Evolutionary conservation across 352 stramenopile genomes (phyloP), one percentile per base, ranked within the genome.

Genomic region (Pythium rhizo-oryzae): DNA sequence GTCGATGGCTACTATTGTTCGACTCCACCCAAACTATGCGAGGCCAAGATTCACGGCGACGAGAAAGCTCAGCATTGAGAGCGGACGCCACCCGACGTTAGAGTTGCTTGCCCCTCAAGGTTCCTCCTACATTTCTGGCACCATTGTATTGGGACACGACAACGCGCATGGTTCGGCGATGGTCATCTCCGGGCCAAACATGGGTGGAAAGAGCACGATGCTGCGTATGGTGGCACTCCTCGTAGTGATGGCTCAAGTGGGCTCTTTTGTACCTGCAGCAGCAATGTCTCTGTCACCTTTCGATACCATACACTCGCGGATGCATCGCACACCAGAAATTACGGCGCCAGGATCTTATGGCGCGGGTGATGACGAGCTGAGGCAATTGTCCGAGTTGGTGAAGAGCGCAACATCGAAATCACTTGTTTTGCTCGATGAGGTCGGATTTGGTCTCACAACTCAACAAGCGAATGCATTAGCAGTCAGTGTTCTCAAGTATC

Each of bases 181-280:
- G 44, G 67, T 88, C n/a, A 72, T 96, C 21, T 94, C 89, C 0
- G 89, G 89, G 4, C 87, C 89, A 5, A 96, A 95, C 71, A 92
- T 94, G 87, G 84, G 87, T 12, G 89, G 89, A 15, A 96, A 96
- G 67, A 90, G 72, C 21, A 94, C 80, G 41, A 66, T 89, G 18
- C 70, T 93, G 16, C 75, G 87, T 33, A 88, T 82, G 67, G 79
- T 77, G 19, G 82, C 82, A 6, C 72, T 96, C 1, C 65, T 87
- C 12, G 74, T 85, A 30, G 62, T 96, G 33, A 66, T 96, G 59
- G 84, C 81, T 15, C 87, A 96, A 46, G 78, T 89, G 8, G 86
- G 87, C 16, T 76, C 71, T 11, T 90, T 82, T 37, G 81, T 93
- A 11, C 84, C 87, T 28, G 82, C 85, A 1, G 50, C 72, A 24